A percentile compares a stretch with the other conserved stretches of the same genome.
Conservation (phyloP, 2,329 filamentous ascomycete species). For the Elsinoe batatas region DNA sequence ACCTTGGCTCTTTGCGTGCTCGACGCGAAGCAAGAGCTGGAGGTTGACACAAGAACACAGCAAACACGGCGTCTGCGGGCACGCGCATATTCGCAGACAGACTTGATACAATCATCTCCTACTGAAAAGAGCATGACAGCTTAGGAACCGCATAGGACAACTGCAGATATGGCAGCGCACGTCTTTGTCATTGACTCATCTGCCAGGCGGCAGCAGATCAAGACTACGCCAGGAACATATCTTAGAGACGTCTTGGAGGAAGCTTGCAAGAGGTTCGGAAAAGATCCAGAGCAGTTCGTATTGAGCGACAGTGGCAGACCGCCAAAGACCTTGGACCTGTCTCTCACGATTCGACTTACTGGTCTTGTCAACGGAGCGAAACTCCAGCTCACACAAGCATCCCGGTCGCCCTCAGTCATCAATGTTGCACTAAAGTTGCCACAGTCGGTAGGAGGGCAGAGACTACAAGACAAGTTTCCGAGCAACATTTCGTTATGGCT, state of each 20-base stretch:
- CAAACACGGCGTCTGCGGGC: not conserved
- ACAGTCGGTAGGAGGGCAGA: slow-evolving; percentile 51
- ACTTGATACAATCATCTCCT: too few species aligned
- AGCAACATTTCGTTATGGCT: slow-evolving; percentile 85
- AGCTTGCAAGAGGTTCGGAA: slow-evolving; percentile 72
- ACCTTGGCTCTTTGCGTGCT: slow-evolving; percentile 16
- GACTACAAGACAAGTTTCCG: slow-evolving; percentile 74
- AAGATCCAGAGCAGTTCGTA: slow-evolving; percentile 62
- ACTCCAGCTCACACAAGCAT: slow-evolving; percentile 80
- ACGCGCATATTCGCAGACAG: too few species aligned
- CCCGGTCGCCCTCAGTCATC: slow-evolving; percentile 74
- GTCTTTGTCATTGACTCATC: slow-evolving; percentile 80
- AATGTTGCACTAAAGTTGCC: slow-evolving; percentile 84
- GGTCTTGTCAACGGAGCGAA: slow-evolving; percentile 79
- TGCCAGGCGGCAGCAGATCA: slow-evolving; percentile 67
- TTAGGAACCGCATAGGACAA: not conserved
- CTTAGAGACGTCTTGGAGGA: slow-evolving; percentile 79
- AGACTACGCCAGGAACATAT: slow-evolving; percentile 71
- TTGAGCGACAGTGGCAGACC: slow-evolving; percentile 50
- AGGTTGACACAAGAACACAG: not conserved
- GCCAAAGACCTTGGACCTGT: slow-evolving; percentile 78
- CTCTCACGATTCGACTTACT: slow-evolving; percentile 70
- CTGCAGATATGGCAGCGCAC: slow-evolving; percentile 62
- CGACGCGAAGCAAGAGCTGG: not conserved
- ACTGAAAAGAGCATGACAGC: not conserved